Evolutionary conservation across 192 early-diverging fungal species (phyloP), one percentile per base, ranked within the genome.

Genomic region (Diversispora epigaea): DNA sequence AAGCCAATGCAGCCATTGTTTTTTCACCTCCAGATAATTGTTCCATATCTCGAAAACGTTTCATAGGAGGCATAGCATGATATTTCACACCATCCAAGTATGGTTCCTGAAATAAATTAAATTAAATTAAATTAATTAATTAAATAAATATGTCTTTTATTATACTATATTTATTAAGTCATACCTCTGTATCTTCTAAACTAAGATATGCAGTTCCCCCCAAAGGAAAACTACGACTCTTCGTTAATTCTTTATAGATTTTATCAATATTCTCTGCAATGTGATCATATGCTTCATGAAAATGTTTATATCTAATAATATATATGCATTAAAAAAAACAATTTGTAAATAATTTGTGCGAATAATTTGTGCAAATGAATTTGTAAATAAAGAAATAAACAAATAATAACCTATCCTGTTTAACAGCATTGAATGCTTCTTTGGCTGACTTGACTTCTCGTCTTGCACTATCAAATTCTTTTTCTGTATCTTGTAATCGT

Each of bases 41-140:
- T 71, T 98, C 96, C 98, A 99, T 99, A 79, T 99, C 98, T 71
- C 96, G 84, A 88, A 99, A 99, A 40, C 96, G 91, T 84, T 99
- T 99, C 89, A 96, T 92, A 22, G 98, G 98, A 7, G 98, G 98
- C 96, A 98, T 98, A 0, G 98, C 96, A 78, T 99, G 96, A 84
- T 97, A 99, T 72, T 95, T 94, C 57, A 99, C 88, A 44, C 96
- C 96, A 63, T 92, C 89, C 71, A 95, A 78, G 66, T 96, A 99
- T 4, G 98, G 98, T 80, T 98, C 95, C 81, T 74, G 21, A 41
- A 60, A 56, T 4, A 43, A n/a, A n/a, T 43, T 43, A 43, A 45
- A 45, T 8, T 1, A 45, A 19, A 66, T 66, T 66, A 66, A 6
- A 22, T 2, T 66, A 19, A 8, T 19, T 43, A 66, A 56, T n/a